Conservation (phyloP, 306 rosid genomes). For the Rosa chinensis region DNA sequence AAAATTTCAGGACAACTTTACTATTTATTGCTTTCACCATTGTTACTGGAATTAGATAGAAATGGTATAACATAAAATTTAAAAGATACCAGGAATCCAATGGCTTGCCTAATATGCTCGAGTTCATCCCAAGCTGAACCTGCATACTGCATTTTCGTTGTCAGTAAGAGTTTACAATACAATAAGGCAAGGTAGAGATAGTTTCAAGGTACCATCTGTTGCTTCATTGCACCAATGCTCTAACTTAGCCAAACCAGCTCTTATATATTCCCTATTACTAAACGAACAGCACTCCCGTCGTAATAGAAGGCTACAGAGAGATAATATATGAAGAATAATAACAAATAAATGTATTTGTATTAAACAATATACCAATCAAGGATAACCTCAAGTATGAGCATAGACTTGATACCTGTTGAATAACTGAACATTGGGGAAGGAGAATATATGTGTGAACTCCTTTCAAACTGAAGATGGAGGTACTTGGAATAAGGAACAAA, state of each 20-base stretch:
- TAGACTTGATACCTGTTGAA: constrained; percentile 76
- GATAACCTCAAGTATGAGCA: constrained; percentile 16
- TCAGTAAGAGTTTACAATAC: constrained; percentile 11
- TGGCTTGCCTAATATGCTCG: constrained; percentile 97
- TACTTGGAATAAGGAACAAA: constrained; percentile 44
- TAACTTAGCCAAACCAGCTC: constrained; percentile 94
- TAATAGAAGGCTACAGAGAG: constrained; percentile 74
- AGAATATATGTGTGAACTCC: constrained; percentile 92
- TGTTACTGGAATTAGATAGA: neutral
- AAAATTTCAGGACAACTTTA: constrained; percentile 16
- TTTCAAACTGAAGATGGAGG: constrained; percentile 95
- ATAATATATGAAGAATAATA: neutral
- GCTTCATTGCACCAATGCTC: constrained; percentile 93
- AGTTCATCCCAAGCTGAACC: constrained; percentile 98
- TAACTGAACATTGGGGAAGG: constrained; percentile 94
- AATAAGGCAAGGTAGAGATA: constrained; percentile 6
- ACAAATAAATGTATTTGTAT: neutral
- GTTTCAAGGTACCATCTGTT: constrained; percentile 68
- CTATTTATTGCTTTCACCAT: constrained; percentile 12
- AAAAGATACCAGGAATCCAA: constrained; percentile 77
- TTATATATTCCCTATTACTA: constrained; percentile 95
- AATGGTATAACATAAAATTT: neutral
- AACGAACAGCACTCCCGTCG: constrained; percentile 98
- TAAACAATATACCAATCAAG: constrained; percentile 5
- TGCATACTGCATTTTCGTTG: constrained; percentile 61